Percentiles rank a stretch among this genome's conserved stretches.
These are phyloP conservation scores for Drosera capensis DNA, from an alignment of 148 eudicot genomes.

Conservation along the genomic window DNA sequence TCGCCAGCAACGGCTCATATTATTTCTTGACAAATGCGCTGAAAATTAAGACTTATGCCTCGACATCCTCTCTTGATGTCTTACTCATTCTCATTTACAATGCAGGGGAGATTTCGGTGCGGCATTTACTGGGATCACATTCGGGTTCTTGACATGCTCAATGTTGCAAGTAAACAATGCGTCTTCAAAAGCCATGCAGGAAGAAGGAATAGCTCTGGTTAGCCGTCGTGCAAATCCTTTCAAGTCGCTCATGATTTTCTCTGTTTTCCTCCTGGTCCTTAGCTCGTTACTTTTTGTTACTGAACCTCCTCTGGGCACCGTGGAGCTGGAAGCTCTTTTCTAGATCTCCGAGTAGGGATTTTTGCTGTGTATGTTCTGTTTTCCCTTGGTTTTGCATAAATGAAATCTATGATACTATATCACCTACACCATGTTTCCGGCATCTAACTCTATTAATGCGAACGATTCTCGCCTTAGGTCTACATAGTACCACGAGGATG, in stretches of 20 bases:
- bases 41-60: background rate
- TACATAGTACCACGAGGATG: no score
- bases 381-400: no score
- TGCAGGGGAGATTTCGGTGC: slow-evolving; percentile 64
- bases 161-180: slow-evolving; percentile 28
- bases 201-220: slow-evolving; percentile 39
- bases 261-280: slow-evolving; percentile 27
- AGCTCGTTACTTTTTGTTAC: slow-evolving; percentile 25
- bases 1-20: no score
- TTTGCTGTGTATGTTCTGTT: background rate
- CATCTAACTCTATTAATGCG: no score
- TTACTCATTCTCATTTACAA: background rate
- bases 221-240: slow-evolving; percentile 36
- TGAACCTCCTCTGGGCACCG: slow-evolving; percentile 30
- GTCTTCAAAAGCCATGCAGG: slow-evolving; percentile 20
- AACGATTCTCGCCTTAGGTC: no score
- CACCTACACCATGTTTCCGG: no score
- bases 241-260: slow-evolving; percentile 43
- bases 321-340: slow-evolving; percentile 17
- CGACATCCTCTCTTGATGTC: background rate
- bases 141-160: slow-evolving; percentile 46
- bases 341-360: slow-evolving; percentile 12
- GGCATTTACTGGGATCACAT: slow-evolving; percentile 44
- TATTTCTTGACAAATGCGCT: background rate
- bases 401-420: no score